Base-by-base conservation (phyloP, 305 asterid genomes). In the Nicotiana rustica region DNA sequence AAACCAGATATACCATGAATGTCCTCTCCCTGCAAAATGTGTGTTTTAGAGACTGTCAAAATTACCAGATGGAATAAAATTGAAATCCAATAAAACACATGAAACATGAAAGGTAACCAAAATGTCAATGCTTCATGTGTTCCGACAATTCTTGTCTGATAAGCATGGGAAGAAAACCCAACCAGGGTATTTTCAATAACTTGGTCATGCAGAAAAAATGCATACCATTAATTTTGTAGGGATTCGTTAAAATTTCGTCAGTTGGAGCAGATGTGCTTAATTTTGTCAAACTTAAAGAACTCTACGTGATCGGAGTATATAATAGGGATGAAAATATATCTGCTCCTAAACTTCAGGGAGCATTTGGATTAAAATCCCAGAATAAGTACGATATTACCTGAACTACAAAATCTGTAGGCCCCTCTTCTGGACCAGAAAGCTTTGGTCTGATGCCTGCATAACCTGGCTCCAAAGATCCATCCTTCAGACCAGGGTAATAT, bases 371-470 rank as follows among this genome's bases (percentile, higher is more conserved):
- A 19, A 47, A n/a, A 44, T 6, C 59, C 49, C 78, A 31, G 68
- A 52, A 64, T 17, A 41, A 56, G 67, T 41, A 13, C 0, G 62
- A 49, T 66, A 18, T 85, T 75, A 92, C 98, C 95, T 93, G 99
- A 82, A 94, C 81, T 9, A 90, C 60, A 86, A 95, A 95, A 90
- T 95, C 99, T 65, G 86, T 82, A 18, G 91, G 88, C 81, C 77
- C 86, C 67, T 89, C 91, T 84, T 84, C 83, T 0, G 95, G 87
- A 18, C 96, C 93, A 15, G 93, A 89, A 84, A 95, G 86, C 84
- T 94, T 95, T 17, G 98, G 89, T 82, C 99, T 91, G 82, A 95
- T 88, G 56, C 99, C 98, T 64, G 96, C 89, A 85, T 95, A 94
- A 29, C 97, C 93, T 0, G 98, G 93, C 85, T 92, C 97, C 86